Percentiles rank a stretch among this genome's conserved stretches.
These are phyloP conservation scores for Eimeria brunetti DNA, from an alignment of 169 alveolate genomes.

Conservation along the genomic window DNA sequence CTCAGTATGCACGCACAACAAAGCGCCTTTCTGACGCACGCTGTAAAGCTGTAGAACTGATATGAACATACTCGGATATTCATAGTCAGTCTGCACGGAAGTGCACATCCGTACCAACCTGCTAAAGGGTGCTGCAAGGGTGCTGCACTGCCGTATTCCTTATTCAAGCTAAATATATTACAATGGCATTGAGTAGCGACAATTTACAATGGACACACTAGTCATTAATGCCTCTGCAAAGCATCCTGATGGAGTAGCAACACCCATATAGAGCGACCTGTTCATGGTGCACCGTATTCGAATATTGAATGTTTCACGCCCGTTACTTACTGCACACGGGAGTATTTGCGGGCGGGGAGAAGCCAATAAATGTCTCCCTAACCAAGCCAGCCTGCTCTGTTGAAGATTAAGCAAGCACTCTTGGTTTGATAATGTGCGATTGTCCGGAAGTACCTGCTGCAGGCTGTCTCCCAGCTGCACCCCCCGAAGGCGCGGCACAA, in stretches of 20 bases:
- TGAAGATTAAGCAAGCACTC: neutral
- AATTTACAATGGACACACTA: neutral
- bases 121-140: neutral
- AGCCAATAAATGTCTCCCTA: neutral
- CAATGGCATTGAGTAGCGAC: neutral
- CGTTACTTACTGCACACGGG: neutral
- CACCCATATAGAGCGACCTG: neutral
- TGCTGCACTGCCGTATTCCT: neutral
- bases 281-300: neutral
- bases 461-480: slow-evolving; percentile 18
- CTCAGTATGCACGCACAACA: neutral
- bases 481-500: neutral
- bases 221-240: neutral
- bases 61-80: neutral
- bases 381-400: neutral
- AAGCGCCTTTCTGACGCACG: neutral
- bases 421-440: neutral
- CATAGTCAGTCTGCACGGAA: neutral
- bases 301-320: neutral
- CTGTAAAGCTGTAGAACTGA: neutral
- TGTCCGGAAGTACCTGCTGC: neutral
- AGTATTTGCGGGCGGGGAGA: neutral
- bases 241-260: neutral
- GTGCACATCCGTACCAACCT: neutral
- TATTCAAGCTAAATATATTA: neutral